Evolutionary conservation across 352 stramenopile species (phyloP).

Genomic region (Globisporangium camurandrum): DNA sequence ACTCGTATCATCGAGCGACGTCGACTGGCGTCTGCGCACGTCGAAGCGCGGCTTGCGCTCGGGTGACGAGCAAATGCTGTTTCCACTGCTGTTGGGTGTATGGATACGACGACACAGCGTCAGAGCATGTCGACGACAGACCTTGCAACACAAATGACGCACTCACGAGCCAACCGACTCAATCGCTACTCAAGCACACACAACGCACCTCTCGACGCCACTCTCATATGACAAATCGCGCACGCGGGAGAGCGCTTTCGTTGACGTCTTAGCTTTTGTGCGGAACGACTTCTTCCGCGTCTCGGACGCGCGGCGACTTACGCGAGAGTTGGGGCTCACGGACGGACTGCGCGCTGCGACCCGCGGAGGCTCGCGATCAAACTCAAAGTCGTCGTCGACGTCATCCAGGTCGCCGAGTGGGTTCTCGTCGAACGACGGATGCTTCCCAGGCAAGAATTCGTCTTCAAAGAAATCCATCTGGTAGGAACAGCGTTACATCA

Average conservation of each 20-base stretch:
- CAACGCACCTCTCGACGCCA: slow-evolving; percentile 66
- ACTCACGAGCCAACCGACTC: not conserved
- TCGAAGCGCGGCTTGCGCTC: slow-evolving; percentile 54
- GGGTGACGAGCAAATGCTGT: slow-evolving; percentile 69
- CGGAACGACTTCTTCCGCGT: slow-evolving; percentile 37
- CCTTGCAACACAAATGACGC: not conserved
- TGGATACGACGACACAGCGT: no score
- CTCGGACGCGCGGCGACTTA: slow-evolving; percentile 24
- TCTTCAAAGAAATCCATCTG: slow-evolving; percentile 78
- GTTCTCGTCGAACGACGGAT: slow-evolving; percentile 76
- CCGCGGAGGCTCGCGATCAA: slow-evolving; percentile 64
- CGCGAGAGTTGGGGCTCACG: slow-evolving; percentile 45
- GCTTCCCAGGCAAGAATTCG: slow-evolving; percentile 55
- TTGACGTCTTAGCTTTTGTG: slow-evolving; percentile 43
- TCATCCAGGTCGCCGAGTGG: slow-evolving; percentile 68
- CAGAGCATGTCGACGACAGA: not conserved
- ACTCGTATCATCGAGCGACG: slow-evolving; percentile 48
- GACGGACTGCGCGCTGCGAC: slow-evolving; percentile 36
- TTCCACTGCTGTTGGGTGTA: slow-evolving; percentile 27
- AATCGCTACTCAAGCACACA: not conserved
- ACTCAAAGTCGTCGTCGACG: slow-evolving; percentile 85
- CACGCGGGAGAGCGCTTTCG: slow-evolving; percentile 40
- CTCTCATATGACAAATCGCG: slow-evolving; percentile 67
- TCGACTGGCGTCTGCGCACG: slow-evolving; percentile 25
- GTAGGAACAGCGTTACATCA: not conserved